Conservation (phyloP, 179 eudicot species). For the Vitellaria paradoxa region DNA sequence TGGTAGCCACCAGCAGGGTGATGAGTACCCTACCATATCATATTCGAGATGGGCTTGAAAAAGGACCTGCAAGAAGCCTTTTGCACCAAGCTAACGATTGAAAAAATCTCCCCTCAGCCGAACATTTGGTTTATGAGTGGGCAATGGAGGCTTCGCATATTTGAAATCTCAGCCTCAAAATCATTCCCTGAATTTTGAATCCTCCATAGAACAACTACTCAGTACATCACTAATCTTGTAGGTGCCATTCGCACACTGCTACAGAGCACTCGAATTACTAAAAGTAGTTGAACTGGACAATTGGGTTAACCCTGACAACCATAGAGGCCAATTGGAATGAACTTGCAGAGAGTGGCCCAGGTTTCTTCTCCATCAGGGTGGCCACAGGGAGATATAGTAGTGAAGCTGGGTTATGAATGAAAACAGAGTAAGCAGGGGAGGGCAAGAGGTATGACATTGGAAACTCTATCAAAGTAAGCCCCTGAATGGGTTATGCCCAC, state of each 20-base stretch:
- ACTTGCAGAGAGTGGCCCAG: constrained; percentile 58
- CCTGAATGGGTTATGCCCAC: no score
- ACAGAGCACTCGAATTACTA: no score
- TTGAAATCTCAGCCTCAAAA: no score
- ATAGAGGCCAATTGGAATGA: constrained; percentile 67
- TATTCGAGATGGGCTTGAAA: constrained; percentile 2
- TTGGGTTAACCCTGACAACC: constrained; percentile 53
- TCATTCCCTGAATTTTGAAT: no score
- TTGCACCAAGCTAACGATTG: neutral
- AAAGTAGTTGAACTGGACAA: constrained; percentile 65
- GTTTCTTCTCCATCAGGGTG: constrained; percentile 70
- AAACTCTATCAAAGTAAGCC: no score
- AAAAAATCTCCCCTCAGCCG: no score
- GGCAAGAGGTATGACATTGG: no score
- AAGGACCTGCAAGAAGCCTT: constrained; percentile 1
- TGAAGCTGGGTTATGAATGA: constrained; percentile 36
- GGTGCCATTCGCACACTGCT: no score
- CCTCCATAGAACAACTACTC: no score
- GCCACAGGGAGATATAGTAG: constrained; percentile 61
- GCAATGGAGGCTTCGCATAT: no score
- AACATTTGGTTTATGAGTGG: no score
- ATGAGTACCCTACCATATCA: constrained; percentile 4
- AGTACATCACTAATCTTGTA: no score
- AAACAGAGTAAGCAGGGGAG: constrained; percentile 32
- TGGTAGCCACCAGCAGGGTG: constrained; percentile 9